Percentiles rank a stretch among this genome's conserved stretches.
Evolutionary conservation across 139 green algal species (phyloP).

Genomic region (Prasinococcaceae sp.): DNA sequence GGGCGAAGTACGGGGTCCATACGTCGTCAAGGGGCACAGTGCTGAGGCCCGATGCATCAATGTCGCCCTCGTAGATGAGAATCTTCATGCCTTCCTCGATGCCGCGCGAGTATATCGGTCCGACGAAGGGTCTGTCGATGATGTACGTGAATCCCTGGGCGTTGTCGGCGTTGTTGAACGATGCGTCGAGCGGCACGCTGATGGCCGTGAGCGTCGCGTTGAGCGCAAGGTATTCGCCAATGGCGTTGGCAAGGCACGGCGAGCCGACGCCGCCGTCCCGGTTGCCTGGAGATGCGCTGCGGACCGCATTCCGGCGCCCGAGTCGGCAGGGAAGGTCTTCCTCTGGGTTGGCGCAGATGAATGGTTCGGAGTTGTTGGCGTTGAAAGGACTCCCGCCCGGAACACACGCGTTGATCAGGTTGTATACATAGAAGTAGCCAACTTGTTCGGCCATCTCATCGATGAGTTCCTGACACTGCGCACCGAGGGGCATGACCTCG

Average conservation of each 20-base stretch:
- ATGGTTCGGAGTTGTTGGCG: neutral
- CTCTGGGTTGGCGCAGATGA: neutral
- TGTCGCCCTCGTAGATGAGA: constrained; percentile 8
- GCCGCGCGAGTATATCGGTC: neutral
- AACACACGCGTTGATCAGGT: constrained; percentile 1
- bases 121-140: neutral
- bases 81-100: neutral
- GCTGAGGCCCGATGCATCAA: neutral
- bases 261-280: neutral
- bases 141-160: constrained; percentile 7
- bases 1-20: neutral
- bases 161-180: constrained; percentile 8
- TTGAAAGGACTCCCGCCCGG: neutral
- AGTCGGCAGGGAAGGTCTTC: neutral
- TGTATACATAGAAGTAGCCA: constrained; percentile 10
- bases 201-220: neutral
- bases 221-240: neutral
- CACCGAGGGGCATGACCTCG: neutral
- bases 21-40: constrained; percentile 3
- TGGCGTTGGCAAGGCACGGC: constrained; percentile 2
- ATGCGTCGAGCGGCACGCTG: neutral
- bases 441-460: constrained; percentile 5
- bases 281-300: neutral
- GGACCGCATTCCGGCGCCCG: neutral
- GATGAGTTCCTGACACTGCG: neutral